Evolutionary conservation across 2,329 filamentous ascomycete species (phyloP), one percentile per base, ranked within the genome.

Genomic region (Pseudogymnoascus sp.): DNA sequence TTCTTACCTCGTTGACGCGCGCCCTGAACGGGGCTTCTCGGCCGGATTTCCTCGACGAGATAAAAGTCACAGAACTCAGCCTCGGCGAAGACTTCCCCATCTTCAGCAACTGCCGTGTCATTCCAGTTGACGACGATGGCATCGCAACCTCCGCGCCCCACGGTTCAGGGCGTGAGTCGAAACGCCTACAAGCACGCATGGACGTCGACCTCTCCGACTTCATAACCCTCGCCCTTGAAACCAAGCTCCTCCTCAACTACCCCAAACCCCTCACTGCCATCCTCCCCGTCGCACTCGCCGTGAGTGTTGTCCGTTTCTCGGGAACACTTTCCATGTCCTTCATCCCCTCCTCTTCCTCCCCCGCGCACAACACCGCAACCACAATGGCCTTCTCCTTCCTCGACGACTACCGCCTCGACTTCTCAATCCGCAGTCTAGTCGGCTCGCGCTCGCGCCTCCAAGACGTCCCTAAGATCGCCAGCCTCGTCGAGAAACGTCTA

Each of bases 31-130:
- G 93, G n/a, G 83, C 85, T 10, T 87, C 87, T 50, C 89, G 95
- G 63, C 95, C 95, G 0, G 90, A 93, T 68, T 99, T 96, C 75
- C 81, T 99, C 34, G 93, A 96, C 73, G 90, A 95, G 72, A 97
- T 99, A 66, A 88, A 88, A 25, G 90, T 99, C 62, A 96, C 93
- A 2, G 93, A 99, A 76, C 86, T 99, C 65, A 96, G 89, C 60
- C 80, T 99, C 4, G 95, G 95, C 31, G 95, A 99, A 71, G 95
- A 99, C 71, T 99, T 97, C 68, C 95, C 95, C 28, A 99, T 99
- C 62, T 96, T 99, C 75, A 97, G 93, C 79, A 99, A 99, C 75
- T 97, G 95, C 73, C 87, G 95, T 64, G 89, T 99, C 63, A 97
- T 97, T 65, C 91, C 93, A 1, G 90, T 97, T 0, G 88, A 91